Conservation (phyloP, 495 filamentous ascomycete species). For the Niebla homalea region DNA sequence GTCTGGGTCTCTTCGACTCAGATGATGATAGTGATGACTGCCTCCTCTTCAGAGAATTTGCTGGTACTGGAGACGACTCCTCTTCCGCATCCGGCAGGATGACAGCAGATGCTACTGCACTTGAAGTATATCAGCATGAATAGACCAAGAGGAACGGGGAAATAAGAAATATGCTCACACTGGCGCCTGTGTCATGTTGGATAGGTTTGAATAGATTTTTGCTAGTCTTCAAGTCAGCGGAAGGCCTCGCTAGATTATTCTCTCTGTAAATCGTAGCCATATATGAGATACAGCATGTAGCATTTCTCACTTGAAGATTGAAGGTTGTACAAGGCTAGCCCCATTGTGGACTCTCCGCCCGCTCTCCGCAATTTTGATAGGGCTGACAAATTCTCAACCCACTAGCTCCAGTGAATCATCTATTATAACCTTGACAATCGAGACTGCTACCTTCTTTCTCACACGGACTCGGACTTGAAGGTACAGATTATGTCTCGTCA, state of each 20-base stretch:
- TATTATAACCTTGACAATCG: no score
- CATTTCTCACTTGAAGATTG: background rate
- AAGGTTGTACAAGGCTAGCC: background rate
- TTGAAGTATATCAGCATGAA: constrained; percentile 11
- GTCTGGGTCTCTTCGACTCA: constrained; percentile 42
- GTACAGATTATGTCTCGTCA: constrained; percentile 51
- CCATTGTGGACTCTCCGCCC: no score
- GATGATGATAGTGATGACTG: constrained; percentile 42
- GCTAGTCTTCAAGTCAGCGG: background rate
- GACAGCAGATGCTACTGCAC: constrained; percentile 52
- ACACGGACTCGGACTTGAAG: no score
- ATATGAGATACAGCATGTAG: no score
- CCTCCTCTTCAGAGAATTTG: constrained; percentile 38
- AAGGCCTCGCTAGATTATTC: background rate
- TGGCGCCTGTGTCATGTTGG: constrained; percentile 19
- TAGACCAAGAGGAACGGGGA: background rate
- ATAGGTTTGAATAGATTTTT: background rate
- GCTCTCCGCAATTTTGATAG: background rate
- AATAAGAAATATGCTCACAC: constrained; percentile 16
- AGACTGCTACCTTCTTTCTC: no score
- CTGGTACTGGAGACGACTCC: constrained; percentile 19
- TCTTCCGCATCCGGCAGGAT: constrained; percentile 41
- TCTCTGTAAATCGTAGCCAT: background rate
- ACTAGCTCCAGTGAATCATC: background rate
- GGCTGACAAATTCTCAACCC: constrained; percentile 10